Conservation (phyloP, 805 yeast species). For the Metschnikowia cerradonensis region DNA sequence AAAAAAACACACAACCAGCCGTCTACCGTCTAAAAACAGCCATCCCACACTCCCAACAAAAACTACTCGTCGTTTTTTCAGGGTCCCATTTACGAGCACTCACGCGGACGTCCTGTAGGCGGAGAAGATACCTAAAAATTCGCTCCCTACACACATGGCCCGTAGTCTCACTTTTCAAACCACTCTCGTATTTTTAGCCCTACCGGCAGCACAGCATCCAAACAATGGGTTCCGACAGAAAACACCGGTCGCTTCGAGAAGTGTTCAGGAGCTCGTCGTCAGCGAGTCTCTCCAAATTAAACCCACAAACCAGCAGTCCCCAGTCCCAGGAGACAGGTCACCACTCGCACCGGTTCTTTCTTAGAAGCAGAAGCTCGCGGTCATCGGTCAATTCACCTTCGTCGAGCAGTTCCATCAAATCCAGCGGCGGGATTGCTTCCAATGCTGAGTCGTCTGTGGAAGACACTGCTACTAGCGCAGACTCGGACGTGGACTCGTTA, state of each 20-base stretch:
- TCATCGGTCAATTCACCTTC: constrained; percentile 25
- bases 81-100: background rate
- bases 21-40: background rate
- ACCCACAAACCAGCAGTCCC: constrained; percentile 3
- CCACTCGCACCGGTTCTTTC: constrained; percentile 23
- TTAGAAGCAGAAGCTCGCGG: constrained; percentile 22
- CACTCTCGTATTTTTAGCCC: background rate
- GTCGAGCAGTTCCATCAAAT: constrained; percentile 21
- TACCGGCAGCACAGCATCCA: background rate
- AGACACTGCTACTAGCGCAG: background rate
- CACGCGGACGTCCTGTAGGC: constrained; percentile 3
- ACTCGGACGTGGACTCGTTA: background rate
- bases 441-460: constrained; percentile 10
- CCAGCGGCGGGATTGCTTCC: constrained; percentile 9
- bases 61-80: background rate
- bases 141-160: constrained; percentile 1
- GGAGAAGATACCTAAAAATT: constrained; percentile 1
- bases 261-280: constrained; percentile 10
- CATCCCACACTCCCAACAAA: background rate
- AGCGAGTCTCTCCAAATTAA: constrained; percentile 6
- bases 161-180: background rate
- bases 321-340: constrained; percentile 1
- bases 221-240: constrained; percentile 12
- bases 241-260: constrained; percentile 14
- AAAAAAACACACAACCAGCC: no score